Conservation (phyloP, 2,329 filamentous ascomycete genomes). For the Aspergillus puulaauensis region DNA sequence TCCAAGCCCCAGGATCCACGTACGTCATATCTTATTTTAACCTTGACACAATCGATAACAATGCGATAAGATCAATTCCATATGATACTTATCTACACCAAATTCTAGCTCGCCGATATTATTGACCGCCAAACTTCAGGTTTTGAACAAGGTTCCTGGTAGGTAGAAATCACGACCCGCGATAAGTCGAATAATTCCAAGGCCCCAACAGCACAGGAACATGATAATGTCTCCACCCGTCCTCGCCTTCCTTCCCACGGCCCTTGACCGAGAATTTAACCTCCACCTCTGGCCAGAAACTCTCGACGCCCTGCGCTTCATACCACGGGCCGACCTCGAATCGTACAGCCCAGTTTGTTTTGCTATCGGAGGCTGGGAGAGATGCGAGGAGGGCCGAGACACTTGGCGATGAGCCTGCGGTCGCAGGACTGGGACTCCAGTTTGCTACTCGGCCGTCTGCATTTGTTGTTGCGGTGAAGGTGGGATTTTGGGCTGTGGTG, state of each 20-base stretch:
- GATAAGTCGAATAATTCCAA: constrained; percentile 53
- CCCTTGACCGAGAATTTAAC: constrained; percentile 51
- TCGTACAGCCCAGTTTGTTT: constrained; percentile 47
- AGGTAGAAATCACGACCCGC: constrained; percentile 41
- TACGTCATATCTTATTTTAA: not conserved
- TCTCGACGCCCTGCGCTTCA: constrained; percentile 46
- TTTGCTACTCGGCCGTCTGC: constrained; percentile 28
- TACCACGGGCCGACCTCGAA: constrained; percentile 50
- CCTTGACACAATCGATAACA: not conserved
- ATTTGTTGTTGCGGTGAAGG: constrained; percentile 43
- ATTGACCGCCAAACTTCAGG: not conserved
- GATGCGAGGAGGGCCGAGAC: constrained; percentile 31
- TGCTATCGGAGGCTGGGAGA: constrained; percentile 36
- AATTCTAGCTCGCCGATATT: not conserved
- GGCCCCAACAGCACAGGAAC: constrained; percentile 51
- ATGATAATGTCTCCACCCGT: constrained; percentile 51
- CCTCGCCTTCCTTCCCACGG: constrained; percentile 37
- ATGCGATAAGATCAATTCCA: not conserved
- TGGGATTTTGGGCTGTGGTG: constrained; percentile 20
- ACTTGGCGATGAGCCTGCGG: constrained; percentile 18
- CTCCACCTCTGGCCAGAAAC: constrained; percentile 53
- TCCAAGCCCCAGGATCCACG: not conserved
- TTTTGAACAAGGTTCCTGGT: not conserved
- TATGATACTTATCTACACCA: not conserved
- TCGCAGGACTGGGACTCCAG: constrained; percentile 4